A percentile compares a stretch with the other conserved stretches of the same genome.
These are phyloP conservation scores for Kodamaea neixiangensis DNA, from an alignment of 805 yeast genomes.

Conservation along the genomic window DNA sequence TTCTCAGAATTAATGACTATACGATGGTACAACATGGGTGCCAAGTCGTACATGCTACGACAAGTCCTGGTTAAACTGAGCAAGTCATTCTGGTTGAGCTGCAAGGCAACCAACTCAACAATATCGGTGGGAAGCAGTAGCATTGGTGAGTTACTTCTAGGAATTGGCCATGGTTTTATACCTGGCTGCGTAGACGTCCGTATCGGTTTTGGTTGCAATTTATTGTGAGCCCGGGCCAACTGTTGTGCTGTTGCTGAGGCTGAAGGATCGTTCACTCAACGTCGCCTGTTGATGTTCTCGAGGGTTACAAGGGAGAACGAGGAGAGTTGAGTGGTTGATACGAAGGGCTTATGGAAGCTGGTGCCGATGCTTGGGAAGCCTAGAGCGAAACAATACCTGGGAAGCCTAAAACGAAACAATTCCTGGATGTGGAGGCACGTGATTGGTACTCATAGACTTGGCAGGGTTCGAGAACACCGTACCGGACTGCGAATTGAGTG, in stretches of 20 bases:
- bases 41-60: conserved; percentile 1
- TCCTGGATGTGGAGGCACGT: too few species aligned
- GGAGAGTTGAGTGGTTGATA: not conserved
- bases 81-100: conserved; percentile 14
- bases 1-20: conserved; percentile 13
- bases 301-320: not conserved
- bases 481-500: too few species aligned
- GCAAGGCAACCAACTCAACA: conserved; percentile 10
- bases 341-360: not conserved
- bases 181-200: conserved; percentile 1
- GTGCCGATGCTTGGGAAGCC: not conserved
- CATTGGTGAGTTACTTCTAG: conserved; percentile 3
- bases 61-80: conserved; percentile 12
- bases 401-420: too few species aligned
- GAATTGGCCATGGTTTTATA: not conserved
- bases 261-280: not conserved
- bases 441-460: too few species aligned
- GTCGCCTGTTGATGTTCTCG: too few species aligned
- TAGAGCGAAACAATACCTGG: too few species aligned
- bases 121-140: conserved; percentile 13
- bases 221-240: not conserved
- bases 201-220: conserved; percentile 12
- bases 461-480: too few species aligned
- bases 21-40: conserved; percentile 11
- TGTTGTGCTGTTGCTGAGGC: not conserved